phyloP scores from a whole-genome alignment of 2,329 filamentous ascomycete species.

The Phyllosticta ampelicida region DNA sequence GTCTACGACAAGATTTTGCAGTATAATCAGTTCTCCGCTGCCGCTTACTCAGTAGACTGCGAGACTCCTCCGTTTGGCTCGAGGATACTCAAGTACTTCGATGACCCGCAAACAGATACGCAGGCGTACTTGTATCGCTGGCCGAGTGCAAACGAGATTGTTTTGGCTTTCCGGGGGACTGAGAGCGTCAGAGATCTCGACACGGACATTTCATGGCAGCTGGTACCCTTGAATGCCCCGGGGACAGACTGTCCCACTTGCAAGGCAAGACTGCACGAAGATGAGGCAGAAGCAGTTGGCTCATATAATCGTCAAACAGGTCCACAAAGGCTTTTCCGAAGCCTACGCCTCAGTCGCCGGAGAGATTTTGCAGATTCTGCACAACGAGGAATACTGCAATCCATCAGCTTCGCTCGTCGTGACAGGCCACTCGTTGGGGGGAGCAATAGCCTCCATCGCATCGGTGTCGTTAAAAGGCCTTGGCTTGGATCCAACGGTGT shows the following conservation, averaged over 20 bases:
- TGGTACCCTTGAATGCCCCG: not conserved
- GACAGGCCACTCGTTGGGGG: slow-evolving; percentile 7
- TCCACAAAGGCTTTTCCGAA: slow-evolving; percentile 4
- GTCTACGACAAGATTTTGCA: not conserved
- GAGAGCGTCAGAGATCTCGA: slow-evolving; percentile 2
- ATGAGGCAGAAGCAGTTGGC: not conserved
- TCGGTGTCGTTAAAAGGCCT: not conserved
- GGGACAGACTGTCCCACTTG: not conserved
- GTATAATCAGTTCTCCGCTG: slow-evolving; percentile 4
- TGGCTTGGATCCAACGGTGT: not conserved
- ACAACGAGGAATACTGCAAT: not conserved
- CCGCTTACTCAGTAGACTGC: slow-evolving; percentile 5
- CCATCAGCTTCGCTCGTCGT: not conserved
- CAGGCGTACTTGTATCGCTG: slow-evolving; percentile 2
- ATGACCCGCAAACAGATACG: slow-evolving; percentile 1
- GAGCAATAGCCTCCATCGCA: slow-evolving; percentile 1
- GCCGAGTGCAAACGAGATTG: not conserved
- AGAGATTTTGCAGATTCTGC: not conserved
- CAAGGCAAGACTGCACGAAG: not conserved
- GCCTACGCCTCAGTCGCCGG: slow-evolving; percentile 4
- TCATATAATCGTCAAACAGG: not conserved
- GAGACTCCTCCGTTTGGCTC: slow-evolving; percentile 2
- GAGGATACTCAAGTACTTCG: not conserved
- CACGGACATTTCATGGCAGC: slow-evolving; percentile 2
- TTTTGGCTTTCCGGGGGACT: slow-evolving; percentile 5